Evolutionary conservation across 345 rosid genomes (phyloP).

Genomic region (Lepidium sativum): DNA sequence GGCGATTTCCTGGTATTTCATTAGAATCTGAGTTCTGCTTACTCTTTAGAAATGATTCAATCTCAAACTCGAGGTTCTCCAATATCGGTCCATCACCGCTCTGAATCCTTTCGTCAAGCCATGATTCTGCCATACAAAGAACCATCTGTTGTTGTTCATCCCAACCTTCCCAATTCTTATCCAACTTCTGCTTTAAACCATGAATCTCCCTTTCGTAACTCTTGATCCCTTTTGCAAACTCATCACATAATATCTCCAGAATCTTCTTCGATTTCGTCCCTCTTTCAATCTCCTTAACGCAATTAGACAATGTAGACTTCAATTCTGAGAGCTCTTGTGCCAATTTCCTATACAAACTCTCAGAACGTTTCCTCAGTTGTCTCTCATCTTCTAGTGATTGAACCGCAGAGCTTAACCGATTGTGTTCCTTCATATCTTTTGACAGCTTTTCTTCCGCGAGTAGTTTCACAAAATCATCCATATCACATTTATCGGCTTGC

Average conservation of each 20-base stretch:
- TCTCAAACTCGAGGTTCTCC: conserved; percentile 26
- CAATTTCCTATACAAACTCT: conserved; percentile 75
- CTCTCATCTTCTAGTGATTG: conserved; percentile 85
- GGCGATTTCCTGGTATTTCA: conserved; percentile 32
- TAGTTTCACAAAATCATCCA: conserved; percentile 78
- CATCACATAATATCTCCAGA: conserved; percentile 87
- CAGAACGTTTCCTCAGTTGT: conserved; percentile 72
- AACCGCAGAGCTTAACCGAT: conserved; percentile 58
- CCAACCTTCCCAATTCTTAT: conserved; percentile 57
- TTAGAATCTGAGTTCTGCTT: not conserved
- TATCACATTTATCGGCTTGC: conserved; percentile 57
- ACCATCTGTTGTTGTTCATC: conserved; percentile 54
- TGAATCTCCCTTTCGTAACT: conserved; percentile 62
- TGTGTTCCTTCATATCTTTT: conserved; percentile 62
- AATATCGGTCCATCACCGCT: conserved; percentile 20
- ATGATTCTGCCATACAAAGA: conserved; percentile 87
- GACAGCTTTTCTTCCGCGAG: conserved; percentile 68
- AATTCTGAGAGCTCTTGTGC: conserved; percentile 73
- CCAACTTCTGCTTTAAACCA: conserved; percentile 55
- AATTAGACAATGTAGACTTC: conserved; percentile 53
- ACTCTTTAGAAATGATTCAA: conserved; percentile 23
- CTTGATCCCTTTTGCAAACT: conserved; percentile 83
- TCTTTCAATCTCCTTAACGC: conserved; percentile 52
- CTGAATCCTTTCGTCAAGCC: conserved; percentile 96
- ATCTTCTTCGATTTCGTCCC: conserved; percentile 58